These are phyloP conservation scores for Vicia sativa DNA, from an alignment of 306 rosid species.

Conservation along the genomic window DNA sequence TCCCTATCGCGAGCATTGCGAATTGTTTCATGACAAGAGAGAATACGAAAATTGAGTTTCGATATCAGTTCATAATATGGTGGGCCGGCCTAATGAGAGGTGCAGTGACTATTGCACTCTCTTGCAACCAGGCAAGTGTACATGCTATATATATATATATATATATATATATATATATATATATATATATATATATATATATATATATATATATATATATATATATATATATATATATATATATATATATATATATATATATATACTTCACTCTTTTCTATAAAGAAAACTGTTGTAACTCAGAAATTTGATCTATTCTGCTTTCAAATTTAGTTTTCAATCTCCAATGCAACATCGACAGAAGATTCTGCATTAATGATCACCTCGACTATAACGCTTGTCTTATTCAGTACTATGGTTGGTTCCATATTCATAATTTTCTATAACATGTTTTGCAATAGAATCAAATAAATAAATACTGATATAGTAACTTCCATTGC, in stretches of 20 bases:
- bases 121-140: slow-evolving; percentile 66
- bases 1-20: slow-evolving; percentile 63
- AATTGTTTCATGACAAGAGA: slow-evolving; percentile 53
- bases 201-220: too few species aligned
- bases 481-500: slow-evolving; percentile 22
- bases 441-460: neutral
- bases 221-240: too few species aligned
- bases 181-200: too few species aligned
- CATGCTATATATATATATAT: neutral
- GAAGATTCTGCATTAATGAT: slow-evolving; percentile 59
- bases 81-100: slow-evolving; percentile 97
- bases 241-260: too few species aligned
- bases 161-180: too few species aligned
- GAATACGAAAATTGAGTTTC: slow-evolving; percentile 54
- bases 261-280: neutral
- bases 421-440: slow-evolving; percentile 23
- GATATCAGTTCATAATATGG: slow-evolving; percentile 80
- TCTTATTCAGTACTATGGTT: slow-evolving; percentile 78
- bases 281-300: neutral
- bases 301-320: slow-evolving; percentile 12
- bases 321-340: slow-evolving; percentile 58
- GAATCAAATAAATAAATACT: slow-evolving; percentile 16
- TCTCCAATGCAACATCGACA: slow-evolving; percentile 5
- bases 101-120: slow-evolving; percentile 80
- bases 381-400: slow-evolving; percentile 71